Base-by-base conservation (phyloP, 2,329 filamentous ascomycete genomes). In the Alternaria incomplexa region DNA sequence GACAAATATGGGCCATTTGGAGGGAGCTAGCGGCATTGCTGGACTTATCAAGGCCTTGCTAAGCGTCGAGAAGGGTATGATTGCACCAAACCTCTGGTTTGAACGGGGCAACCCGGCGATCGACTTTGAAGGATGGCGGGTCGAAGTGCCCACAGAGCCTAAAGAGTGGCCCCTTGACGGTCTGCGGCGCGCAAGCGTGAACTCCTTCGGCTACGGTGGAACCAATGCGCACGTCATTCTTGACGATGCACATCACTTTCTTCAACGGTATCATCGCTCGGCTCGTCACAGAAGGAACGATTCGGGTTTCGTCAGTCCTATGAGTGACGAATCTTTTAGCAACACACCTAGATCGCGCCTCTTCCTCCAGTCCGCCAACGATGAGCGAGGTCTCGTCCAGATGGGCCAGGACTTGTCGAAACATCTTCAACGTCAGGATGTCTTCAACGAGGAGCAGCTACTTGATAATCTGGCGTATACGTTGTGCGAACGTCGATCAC, bases 1-100 rank as follows among this genome's bases (percentile, higher is more conserved):
- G 79, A 82, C 70, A 75, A 80, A 83, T 28, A 76, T 83, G 51
- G 81, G 82, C 6, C 82, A 83, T 62, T 73, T 78, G 3, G 80
- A 83, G 70, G 80, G 76, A 9, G 75, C 78, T 5, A 76, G 76
- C 20, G 80, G 79, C 11, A 64, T 82, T 5, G 76, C 76, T n/a
- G 75, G 76, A 20, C 46, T 83, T 8, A 71, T 82, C 23, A 82
- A 82, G 40, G 75, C 78, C 6, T 70, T 77, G 0, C 62, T 83
- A n/a, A 77, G 78, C 2, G 66, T 85, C 5, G 77, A 82, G 63
- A 69, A 81, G 51, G 71, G 70, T 3, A 66, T 64, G 0, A 73
- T 82, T 4, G 76, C 78, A 1, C 70, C 69, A 2, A 75, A 79
- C 30, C 65, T 65, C 5, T 60, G 58, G 40, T 71, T 70, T 47